Percentiles rank a stretch among this genome's conserved stretches.
phyloP scores from a whole-genome alignment of 2,329 filamentous ascomycete genomes.

The Pseudogymnoascus sp. region DNA sequence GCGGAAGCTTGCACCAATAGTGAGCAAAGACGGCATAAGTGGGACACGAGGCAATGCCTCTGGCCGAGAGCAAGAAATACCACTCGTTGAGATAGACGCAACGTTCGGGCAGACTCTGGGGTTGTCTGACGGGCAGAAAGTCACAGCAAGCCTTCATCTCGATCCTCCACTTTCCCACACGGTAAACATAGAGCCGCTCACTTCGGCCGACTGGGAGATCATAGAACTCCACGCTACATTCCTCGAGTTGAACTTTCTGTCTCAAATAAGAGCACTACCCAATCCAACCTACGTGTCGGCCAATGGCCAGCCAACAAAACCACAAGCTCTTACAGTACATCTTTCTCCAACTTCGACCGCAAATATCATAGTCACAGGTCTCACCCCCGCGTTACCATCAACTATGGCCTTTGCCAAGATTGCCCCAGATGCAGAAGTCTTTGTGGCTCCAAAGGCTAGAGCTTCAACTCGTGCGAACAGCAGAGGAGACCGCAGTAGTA shows the following conservation, averaged over 20 bases:
- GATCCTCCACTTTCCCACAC: slow-evolving; percentile 88
- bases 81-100: slow-evolving; percentile 77
- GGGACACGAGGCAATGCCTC: slow-evolving; percentile 46
- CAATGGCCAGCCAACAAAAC: slow-evolving; percentile 41
- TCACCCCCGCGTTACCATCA: slow-evolving; percentile 63
- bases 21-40: slow-evolving; percentile 64
- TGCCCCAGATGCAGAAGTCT: slow-evolving; percentile 87
- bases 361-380: slow-evolving; percentile 74
- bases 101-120: slow-evolving; percentile 71
- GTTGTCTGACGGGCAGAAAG: slow-evolving; percentile 71
- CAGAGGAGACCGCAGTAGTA: slow-evolving; percentile 67
- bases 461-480: slow-evolving; percentile 51
- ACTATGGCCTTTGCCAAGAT: slow-evolving; percentile 81
- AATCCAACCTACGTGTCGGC: slow-evolving; percentile 62
- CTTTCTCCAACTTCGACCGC: slow-evolving; percentile 92
- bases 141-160: slow-evolving; percentile 64
- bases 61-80: slow-evolving; percentile 63
- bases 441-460: slow-evolving; percentile 88
- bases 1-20: slow-evolving; percentile 63
- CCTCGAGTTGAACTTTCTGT: slow-evolving; percentile 84
- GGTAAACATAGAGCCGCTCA: slow-evolving; percentile 92
- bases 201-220: slow-evolving; percentile 95
- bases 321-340: slow-evolving; percentile 82
- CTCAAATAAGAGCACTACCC: slow-evolving; percentile 85
- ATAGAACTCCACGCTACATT: slow-evolving; percentile 96